phyloP scores from a whole-genome alignment of 768 basidiomycete species.

The Termitomyces sp. region DNA sequence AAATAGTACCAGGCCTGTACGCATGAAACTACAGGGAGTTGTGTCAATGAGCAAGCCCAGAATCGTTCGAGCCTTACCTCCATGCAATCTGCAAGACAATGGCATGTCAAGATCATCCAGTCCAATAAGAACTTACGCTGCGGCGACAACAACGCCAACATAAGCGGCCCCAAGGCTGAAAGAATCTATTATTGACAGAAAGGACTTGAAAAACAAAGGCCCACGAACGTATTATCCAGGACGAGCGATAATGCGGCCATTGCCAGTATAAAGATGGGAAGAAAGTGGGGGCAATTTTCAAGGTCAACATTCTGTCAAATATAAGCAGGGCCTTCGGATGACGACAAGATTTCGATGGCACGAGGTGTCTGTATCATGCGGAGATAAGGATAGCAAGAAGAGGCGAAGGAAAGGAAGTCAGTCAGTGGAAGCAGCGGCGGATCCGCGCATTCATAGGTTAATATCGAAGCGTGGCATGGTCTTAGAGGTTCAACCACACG shows the following conservation, averaged over 20 bases:
- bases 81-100: constrained; percentile 35
- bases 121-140: constrained; percentile 31
- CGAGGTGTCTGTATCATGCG: constrained; percentile 4
- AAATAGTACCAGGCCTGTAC: constrained; percentile 56
- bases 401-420: constrained; percentile 11
- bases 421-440: constrained; percentile 14
- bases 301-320: constrained; percentile 8
- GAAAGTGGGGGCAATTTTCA: neutral
- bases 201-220: neutral
- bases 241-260: constrained; percentile 12
- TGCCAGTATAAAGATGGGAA: neutral
- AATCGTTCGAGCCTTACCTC: constrained; percentile 29
- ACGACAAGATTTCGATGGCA: constrained; percentile 6
- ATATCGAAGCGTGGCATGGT: constrained; percentile 11
- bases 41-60: neutral
- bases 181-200: neutral
- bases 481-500: neutral
- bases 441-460: constrained; percentile 14
- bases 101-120: neutral
- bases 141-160: constrained; percentile 44
- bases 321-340: neutral
- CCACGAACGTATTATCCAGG: constrained; percentile 19
- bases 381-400: constrained; percentile 1
- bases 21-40: constrained; percentile 36
- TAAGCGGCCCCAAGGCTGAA: constrained; percentile 45